Conservation (phyloP, 306 rosid genomes). For the Myrica gale region DNA sequence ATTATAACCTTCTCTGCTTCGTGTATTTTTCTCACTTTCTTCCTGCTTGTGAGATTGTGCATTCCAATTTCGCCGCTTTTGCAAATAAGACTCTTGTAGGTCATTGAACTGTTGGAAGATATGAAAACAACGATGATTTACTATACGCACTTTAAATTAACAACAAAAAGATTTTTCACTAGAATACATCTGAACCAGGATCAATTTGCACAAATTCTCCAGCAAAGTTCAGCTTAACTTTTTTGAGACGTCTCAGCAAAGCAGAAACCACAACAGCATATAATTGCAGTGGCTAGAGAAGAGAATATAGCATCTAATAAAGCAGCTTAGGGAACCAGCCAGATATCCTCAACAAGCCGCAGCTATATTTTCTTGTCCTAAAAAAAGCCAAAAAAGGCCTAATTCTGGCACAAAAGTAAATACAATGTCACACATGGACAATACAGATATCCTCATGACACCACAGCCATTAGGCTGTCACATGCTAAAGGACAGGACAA, state of each 20-base stretch:
- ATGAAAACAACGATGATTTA: constrained; percentile 24
- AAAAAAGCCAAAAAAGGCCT: not conserved
- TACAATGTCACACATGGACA: not conserved
- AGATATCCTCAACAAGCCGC: not conserved
- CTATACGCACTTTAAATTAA: not conserved
- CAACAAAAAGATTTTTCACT: not conserved
- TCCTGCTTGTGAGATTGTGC: constrained; percentile 54
- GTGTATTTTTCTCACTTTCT: constrained; percentile 48
- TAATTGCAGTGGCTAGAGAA: not conserved
- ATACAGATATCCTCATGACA: not conserved
- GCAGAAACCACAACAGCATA: not conserved
- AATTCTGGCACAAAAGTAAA: not conserved
- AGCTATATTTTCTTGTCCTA: not conserved
- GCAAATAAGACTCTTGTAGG: constrained; percentile 91
- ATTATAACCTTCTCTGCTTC: constrained; percentile 70
- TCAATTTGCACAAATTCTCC: not conserved
- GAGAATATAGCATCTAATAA: not conserved
- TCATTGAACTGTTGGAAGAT: constrained; percentile 70
- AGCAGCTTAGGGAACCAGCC: not conserved
- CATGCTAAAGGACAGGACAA: not conserved
- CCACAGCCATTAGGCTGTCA: constrained; percentile 4
- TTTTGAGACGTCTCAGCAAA: not conserved
- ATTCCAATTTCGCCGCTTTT: constrained; percentile 66
- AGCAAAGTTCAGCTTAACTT: not conserved
- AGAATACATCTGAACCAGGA: constrained; percentile 4